Evolutionary conservation across 1,284 basidiomycete genomes (phyloP), one percentile per base, ranked within the genome.

Genomic region (Schizophyllum commune): DNA sequence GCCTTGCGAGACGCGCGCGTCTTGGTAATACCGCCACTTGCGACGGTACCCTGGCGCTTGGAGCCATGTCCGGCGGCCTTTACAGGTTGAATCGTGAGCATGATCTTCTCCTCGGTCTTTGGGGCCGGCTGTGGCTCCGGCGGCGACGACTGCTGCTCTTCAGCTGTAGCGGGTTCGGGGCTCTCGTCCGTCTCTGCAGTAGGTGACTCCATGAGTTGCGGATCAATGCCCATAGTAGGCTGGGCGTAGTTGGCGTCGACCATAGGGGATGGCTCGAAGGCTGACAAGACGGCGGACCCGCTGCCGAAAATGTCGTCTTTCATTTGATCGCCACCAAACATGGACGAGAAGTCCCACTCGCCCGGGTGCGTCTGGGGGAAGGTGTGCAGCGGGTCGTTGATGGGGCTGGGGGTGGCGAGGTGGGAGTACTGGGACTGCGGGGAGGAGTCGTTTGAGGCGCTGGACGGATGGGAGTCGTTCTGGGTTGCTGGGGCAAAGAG

Each of bases 11-110:
- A 60, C 57, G 62, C 21, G 55, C 61, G 60, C 62, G 62, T 86
- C 74, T 88, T 90, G 57, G 79, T 75, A 62, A 89, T 74, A n/a
- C 89, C 89, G 6, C 89, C 90, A 1, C 83, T 82, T 56, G 83
- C 81, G 53, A 91, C 84, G 2, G 88, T 88, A 56, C 88, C 87
- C 69, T 84, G 86, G 58, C 88, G 77, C 1, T 78, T 77, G 70
- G 84, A 84, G 60, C 85, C 84, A 64, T 83, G 82, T 4, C 85
- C 85, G 56, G 81, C 84, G 60, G 78, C 79, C 67, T 84, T 83
- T 70, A 79, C 75, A 60, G 81, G 79, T 5, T 78, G 76, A 55
- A 76, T 75, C 32, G 75, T 64, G 59, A 66, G 73, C 60, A 47
- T 67, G 62, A 7, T 60, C 61, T 11, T 68, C 65, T 22, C 60